Conservation (phyloP, 2,329 filamentous ascomycete genomes). For the Fusarium incarnatum region DNA sequence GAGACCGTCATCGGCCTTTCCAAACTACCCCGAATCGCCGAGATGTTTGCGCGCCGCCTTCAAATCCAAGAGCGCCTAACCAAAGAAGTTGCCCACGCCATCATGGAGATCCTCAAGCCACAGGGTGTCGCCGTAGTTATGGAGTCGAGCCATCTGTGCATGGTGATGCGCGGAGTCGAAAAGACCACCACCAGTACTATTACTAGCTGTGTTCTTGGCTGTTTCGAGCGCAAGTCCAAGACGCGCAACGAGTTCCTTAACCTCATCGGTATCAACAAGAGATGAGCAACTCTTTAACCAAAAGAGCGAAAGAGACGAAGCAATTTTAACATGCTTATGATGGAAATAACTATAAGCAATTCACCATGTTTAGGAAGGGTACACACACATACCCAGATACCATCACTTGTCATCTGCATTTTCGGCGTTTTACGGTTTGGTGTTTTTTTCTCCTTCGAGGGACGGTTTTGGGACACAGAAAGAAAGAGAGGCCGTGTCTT, state of each 20-base stretch:
- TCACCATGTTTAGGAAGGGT: constrained; percentile 32
- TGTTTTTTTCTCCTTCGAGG: constrained; percentile 22
- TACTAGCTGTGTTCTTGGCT: constrained; percentile 97
- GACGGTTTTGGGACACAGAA: constrained; percentile 32
- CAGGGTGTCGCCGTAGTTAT: constrained; percentile 97
- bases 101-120: constrained; percentile 92
- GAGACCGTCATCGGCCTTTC: constrained; percentile 93
- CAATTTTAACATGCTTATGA: constrained; percentile 35
- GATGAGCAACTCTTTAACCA: constrained; percentile 8
- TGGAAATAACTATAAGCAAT: constrained; percentile 28
- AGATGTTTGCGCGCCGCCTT: constrained; percentile 93
- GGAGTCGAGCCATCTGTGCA: constrained; percentile 96
- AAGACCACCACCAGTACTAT: constrained; percentile 90
- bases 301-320: constrained; percentile 1
- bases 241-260: constrained; percentile 96
- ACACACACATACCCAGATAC: constrained; percentile 2
- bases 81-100: constrained; percentile 93
- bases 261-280: constrained; percentile 75
- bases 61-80: constrained; percentile 98
- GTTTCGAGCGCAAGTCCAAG: constrained; percentile 92
- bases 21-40: constrained; percentile 93
- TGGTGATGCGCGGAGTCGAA: constrained; percentile 98
- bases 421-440: constrained; percentile 29
- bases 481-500: constrained; percentile 45
- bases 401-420: constrained; percentile 35